Base-by-base conservation (phyloP, 176 grass and related monocot genomes). In the Paspalum vaginatum region DNA sequence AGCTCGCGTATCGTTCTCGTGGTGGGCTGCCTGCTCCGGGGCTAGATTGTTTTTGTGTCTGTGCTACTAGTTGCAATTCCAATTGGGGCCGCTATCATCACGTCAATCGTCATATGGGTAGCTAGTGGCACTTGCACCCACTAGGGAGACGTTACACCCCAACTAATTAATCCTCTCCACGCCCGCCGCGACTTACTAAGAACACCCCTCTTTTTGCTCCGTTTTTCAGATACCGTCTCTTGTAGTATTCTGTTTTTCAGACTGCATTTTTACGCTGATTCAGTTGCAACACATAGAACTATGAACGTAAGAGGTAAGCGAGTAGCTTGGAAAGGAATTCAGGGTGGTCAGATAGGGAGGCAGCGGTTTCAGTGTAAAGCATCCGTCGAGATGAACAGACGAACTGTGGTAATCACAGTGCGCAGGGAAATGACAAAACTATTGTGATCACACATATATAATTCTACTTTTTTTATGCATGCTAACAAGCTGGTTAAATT, bases 121-220 rank as follows among this genome's bases (percentile, higher is more conserved):
- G 32, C 32, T 16, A 5, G 47, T 15, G n/a, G 77, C 84, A 80
- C 41, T 74, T 80, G 69, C 77, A 68, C 77, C 84, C 42, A 75
- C 84, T 59, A 50, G 48, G 50, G 57, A 14, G 76, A 74, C 56
- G 56, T 61, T 79, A 79, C 84, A 7, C 43, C 27, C 54, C 77
- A 86, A 74, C 84, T 42, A 86, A 79, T 79, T 45, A 45, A 55
- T 55, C 76, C 40, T 25, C 40, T 44, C 32, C 32, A 62, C n/a
- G n/a, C 37, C 11, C 15, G 6, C 17, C 59, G 1, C 18, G 39
- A n/a, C 20, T 17, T 24, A 0, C 55, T 21, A 9, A n/a, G 69
- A 61, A 9, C 50, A 52, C 11, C 74, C 63, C 22, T 43, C 0
- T 6, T 1, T 15, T 70, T 52, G 8, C 55, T 18, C 5, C 15